Conservation (phyloP, 2,329 filamentous ascomycete genomes). For the Ramularia collo-cygni region DNA sequence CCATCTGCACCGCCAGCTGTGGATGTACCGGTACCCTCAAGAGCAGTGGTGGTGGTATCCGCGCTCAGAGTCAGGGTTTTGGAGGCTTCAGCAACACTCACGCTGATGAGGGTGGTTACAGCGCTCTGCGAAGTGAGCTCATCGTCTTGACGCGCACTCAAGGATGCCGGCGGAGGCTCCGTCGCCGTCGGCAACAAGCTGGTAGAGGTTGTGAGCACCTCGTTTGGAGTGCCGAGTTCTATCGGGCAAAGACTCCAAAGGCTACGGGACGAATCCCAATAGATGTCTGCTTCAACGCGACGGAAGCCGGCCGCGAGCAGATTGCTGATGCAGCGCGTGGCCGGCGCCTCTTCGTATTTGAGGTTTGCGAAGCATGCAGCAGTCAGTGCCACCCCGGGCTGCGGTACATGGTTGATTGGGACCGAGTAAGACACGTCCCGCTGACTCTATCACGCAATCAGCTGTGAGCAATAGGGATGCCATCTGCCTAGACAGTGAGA, state of each 20-base stretch:
- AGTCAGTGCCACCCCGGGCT: conserved; percentile 50
- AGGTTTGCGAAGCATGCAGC: conserved; percentile 52
- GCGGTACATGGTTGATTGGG: conserved; percentile 56
- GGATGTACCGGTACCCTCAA: conserved; percentile 3
- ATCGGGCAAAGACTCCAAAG: conserved; percentile 58
- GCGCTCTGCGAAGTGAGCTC: conserved; percentile 3
- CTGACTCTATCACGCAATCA: conserved; percentile 44
- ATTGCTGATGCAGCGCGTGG: conserved; percentile 55
- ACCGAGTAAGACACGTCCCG: conserved; percentile 54
- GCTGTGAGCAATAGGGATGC: conserved; percentile 1
- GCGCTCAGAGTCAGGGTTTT: conserved; percentile 5
- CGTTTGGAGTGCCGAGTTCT: conserved; percentile 30
- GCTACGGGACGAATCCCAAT: conserved; percentile 52
- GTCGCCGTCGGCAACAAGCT: conserved; percentile 6
- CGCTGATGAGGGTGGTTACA: conserved; percentile 5
- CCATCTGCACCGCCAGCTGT: conserved; percentile 6
- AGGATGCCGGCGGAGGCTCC: background rate
- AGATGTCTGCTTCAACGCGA: conserved; percentile 53
- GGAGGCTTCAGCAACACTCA: conserved; percentile 3
- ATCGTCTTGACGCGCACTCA: conserved; percentile 6
- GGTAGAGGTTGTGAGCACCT: conserved; percentile 10
- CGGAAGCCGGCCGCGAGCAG: conserved; percentile 54
- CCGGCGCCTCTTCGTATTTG: conserved; percentile 47
- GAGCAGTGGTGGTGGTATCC: conserved; percentile 7
- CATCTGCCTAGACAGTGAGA: conserved; percentile 1